Evolutionary conservation across 2,329 filamentous ascomycete genomes (phyloP), one percentile per base, ranked within the genome.

Genomic region (Mycocentrospora acerina): DNA sequence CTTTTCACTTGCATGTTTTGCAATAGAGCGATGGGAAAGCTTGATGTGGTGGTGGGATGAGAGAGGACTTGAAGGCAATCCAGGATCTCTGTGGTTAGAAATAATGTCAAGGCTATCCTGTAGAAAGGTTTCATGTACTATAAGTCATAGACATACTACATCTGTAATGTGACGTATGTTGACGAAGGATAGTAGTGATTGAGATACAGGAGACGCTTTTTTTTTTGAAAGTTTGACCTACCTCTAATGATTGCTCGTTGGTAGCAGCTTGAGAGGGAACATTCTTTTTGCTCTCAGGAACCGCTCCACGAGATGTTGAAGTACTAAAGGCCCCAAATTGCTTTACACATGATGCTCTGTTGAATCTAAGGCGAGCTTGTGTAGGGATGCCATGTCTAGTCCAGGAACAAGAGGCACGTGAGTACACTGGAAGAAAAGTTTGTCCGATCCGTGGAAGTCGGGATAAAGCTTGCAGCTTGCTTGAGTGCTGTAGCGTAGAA

Each of bases 341-440:
- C 16, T 46, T 28, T 19, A 45, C 26, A 34, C 19, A 24, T 26
- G 11, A 25, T 22, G 13, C 29, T 28, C 24, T 33, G 15, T 32
- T 47, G 28, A 28, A 19, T 19, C 27, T 48, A 17, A 26, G 8
- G 34, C 37, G 42, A 24, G 19, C 36, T 37, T 26, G 24, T 25
- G 28, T 35, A 28, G 8, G 34, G 30, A 35, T 37, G 39, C 42
- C 38, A 37, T 48, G 40, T 26, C 31, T 40, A 9, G 39, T 24
- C 54, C 48, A 57, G 35, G 47, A 55, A 42, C 38, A 55, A 3
- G 47, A 57, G 34, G 60, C 62, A 66, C 60, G 60, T 66, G 62
- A 64, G 53, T 29, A 37, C 5, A 40, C 34, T 33, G 37, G 40
- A 30, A 46, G 43, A 43, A 59, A 33, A 46, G 39, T 45, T 35